Base-by-base conservation (phyloP, 805 yeast species). In the Lachancea cidri region DNA sequence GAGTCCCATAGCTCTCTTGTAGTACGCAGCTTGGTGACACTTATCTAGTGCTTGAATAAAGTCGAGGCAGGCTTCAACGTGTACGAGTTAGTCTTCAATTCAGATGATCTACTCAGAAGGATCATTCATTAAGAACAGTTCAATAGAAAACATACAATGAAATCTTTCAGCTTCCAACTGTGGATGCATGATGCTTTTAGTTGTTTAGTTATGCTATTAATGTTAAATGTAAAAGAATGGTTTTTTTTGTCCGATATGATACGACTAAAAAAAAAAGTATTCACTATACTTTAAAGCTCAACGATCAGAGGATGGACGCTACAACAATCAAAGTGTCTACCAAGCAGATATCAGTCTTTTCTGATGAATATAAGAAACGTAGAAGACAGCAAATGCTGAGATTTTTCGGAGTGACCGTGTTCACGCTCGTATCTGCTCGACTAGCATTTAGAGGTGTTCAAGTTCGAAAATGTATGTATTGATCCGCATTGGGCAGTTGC, bases 41-140 rank as follows among this genome's bases (percentile, higher is more conserved):
- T 86, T 82, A 54, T 91, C 95, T 4, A 91, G 73, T 0, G 95
- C 96, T 46, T 82, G 81, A 60, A 93, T 87, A 31, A 87, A 73
- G 46, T 82, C 85, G 39, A 76, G 79, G 62, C 98, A 91, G 15
- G 83, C 83, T 74, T 43, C 18, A 39, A 36, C 8, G 13, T 14
- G 19, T 32, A 14, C 11, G 9, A 22, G 27, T 22, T 11, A 22
- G 27, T 22, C 27, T 7, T 22, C 7, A 7, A 22, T 22, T 22
- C 27, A 44, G 49, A 45, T 53, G 44, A 25, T 19, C 13, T 20
- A 14, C n/a, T 29, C n/a, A 31, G 17, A 25, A 31, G 19, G 6
- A 5, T 13, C 15, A 4, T 4, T 5, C n/a, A n/a, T n/a, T n/a
- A n/a, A n/a, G n/a, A n/a, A n/a, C n/a, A n/a, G n/a, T n/a, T n/a